Evolutionary conservation across 192 early-diverging fungal genomes (phyloP).

Genomic region (Diversispora eburnea): DNA sequence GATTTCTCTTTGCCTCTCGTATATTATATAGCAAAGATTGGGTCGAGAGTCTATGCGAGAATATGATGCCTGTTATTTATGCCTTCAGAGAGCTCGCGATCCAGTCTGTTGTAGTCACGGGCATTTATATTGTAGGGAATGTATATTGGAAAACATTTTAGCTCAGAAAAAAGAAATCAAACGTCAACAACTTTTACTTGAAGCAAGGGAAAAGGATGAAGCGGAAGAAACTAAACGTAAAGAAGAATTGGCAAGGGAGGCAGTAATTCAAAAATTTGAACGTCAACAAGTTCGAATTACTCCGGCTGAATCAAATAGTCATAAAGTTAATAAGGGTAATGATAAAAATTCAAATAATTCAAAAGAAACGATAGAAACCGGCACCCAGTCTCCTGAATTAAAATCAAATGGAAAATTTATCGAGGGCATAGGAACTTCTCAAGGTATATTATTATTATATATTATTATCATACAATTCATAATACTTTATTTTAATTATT

Average conservation of each 20-base stretch:
- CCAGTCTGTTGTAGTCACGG: conserved; percentile 70
- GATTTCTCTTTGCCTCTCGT: not conserved
- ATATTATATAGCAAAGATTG: conserved; percentile 59
- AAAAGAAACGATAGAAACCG: not conserved
- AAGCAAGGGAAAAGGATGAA: conserved; percentile 44
- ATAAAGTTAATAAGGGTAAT: not conserved
- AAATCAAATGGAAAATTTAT: not conserved
- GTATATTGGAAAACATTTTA: conserved; percentile 78
- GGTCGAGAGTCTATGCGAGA: conserved; percentile 78
- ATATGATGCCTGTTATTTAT: conserved; percentile 87
- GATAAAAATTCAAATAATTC: not conserved
- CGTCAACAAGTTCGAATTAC: conserved; percentile 59
- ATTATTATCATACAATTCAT: not conserved
- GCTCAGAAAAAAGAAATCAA: conserved; percentile 80
- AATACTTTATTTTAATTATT: not conserved
- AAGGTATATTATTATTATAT: conserved; percentile 4
- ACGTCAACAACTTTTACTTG: conserved; percentile 48
- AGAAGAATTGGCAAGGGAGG: conserved; percentile 48
- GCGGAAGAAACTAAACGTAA: conserved; percentile 40
- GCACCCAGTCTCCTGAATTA: not conserved
- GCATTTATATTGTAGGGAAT: conserved; percentile 88
- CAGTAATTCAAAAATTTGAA: conserved; percentile 59
- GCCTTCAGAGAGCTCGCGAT: conserved; percentile 70
- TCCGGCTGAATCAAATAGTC: conserved; percentile 25
- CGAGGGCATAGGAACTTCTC: not conserved